Base-by-base conservation (phyloP, 1,284 basidiomycete genomes). In the Ustilago tritici region DNA sequence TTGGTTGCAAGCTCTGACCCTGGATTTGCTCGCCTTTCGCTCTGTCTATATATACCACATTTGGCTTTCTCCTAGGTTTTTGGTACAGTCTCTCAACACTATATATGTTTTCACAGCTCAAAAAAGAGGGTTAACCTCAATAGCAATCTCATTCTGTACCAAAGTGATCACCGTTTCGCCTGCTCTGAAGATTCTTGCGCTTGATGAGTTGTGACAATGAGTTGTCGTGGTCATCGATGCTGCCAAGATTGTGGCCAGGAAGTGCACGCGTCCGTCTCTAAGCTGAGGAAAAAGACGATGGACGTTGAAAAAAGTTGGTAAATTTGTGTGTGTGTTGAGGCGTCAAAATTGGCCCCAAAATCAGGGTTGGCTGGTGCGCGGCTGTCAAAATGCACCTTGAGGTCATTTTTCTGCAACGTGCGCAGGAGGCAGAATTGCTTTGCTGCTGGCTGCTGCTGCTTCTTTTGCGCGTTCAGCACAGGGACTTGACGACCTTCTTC, bases 401-500 rank as follows among this genome's bases (percentile, higher is more conserved):
- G 60, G 69, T 71, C 63, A 71, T 71, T 38, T 71, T 38, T 49
- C 31, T 52, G 47, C 60, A 61, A 61, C 55, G 68, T 61, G 62
- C 56, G 19, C 66, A n/a, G 61, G 57, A 70, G 61, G 67, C 67
- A 52, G 47, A 54, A 52, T 17, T 28, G 23, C 34, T 14, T 31
- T 63, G 11, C 43, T 19, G 43, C 43, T 46, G 43, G 23, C 43
- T 46, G 43, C n/a, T 19, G 43, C n/a, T 14, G 23, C 40, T 15
- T 14, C 40, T 41, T 14, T 41, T 17, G 2, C 40, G 40, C 40
- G 1, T 6, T 17, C 6, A 14, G 11, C 6, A 17, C 40, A 15
- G 14, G 14, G 11, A 28, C 40, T 17, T 41, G 40, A 15, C 15
- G 6, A 19, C 43, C 5, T 46, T 46, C 43, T 46, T 19, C n/a